Evolutionary conservation across 768 basidiomycete genomes (phyloP).

Genomic region (Leccinum disarticulatum): DNA sequence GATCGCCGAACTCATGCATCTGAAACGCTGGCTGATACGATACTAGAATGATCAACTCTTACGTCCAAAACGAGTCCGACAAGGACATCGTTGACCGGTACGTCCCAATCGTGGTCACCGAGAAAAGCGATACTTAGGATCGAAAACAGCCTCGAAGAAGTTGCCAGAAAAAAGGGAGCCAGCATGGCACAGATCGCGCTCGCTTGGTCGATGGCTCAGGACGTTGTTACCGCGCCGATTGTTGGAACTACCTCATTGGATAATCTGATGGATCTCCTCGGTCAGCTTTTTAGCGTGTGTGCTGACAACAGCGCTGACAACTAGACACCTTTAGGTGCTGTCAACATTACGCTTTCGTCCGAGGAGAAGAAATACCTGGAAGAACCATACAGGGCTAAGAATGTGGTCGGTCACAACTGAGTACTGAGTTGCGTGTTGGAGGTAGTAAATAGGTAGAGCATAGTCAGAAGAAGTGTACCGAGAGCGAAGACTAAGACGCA

Average conservation of each 20-base stretch:
- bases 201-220: slow-evolving; percentile 8
- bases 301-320: background rate
- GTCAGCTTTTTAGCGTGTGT: background rate
- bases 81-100: slow-evolving; percentile 10
- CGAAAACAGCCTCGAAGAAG: slow-evolving; percentile 7
- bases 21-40: background rate
- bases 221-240: slow-evolving; percentile 8
- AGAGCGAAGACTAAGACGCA: background rate
- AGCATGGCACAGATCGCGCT: slow-evolving; percentile 5
- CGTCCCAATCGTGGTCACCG: background rate
- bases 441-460: background rate
- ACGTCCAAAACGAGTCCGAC: slow-evolving; percentile 13
- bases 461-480: background rate
- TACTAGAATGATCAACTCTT: slow-evolving; percentile 3
- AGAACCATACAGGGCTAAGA: slow-evolving; percentile 17
- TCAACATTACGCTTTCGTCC: slow-evolving; percentile 9
- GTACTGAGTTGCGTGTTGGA: slow-evolving; percentile 13
- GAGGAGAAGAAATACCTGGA: slow-evolving; percentile 13
- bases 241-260: slow-evolving; percentile 11
- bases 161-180: slow-evolving; percentile 2
- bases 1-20: background rate
- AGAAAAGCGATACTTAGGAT: background rate
- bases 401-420: slow-evolving; percentile 45
- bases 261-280: slow-evolving; percentile 11
- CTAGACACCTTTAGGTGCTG: background rate